These are phyloP conservation scores for Scheffersomyces spartinae DNA, from an alignment of 805 yeast species.

Conservation along the genomic window DNA sequence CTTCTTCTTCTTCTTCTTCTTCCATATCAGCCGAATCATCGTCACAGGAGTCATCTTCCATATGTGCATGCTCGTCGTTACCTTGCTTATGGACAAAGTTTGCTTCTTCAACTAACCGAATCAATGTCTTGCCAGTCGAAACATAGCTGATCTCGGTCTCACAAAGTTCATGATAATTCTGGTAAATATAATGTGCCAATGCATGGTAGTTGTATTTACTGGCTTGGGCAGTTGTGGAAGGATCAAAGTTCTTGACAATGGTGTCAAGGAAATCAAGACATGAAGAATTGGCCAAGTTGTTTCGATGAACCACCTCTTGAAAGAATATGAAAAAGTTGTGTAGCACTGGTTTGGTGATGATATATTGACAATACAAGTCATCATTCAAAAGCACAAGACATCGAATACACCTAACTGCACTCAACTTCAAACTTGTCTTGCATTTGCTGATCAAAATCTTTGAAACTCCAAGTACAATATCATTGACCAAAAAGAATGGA, in stretches of 20 bases:
- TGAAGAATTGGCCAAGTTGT: constrained; percentile 65
- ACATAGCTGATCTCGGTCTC: constrained; percentile 13
- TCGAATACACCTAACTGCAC: constrained; percentile 61
- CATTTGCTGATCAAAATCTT: constrained; percentile 31
- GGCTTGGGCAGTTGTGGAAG: constrained; percentile 2
- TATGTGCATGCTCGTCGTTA: constrained; percentile 3
- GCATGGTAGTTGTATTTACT: constrained; percentile 13
- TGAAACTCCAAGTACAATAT: constrained; percentile 45
- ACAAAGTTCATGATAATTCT: constrained; percentile 16
- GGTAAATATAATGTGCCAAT: constrained; percentile 19
- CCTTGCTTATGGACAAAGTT: constrained; percentile 3
- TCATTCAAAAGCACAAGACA: constrained; percentile 52
- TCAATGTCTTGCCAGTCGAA: constrained; percentile 15
- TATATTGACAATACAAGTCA: constrained; percentile 41
- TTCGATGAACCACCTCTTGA: constrained; percentile 32
- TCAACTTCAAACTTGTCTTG: constrained; percentile 44
- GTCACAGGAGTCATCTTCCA: constrained; percentile 9
- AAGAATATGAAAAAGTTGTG: constrained; percentile 38
- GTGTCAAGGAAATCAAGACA: constrained; percentile 58
- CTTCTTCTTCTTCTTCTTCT: constrained; percentile 6
- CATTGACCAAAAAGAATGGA: constrained; percentile 50
- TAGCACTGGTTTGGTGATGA: constrained; percentile 45
- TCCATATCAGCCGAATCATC: too few species aligned
- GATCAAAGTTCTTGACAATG: constrained; percentile 14
- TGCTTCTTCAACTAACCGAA: constrained; percentile 10